These are phyloP conservation scores for Dalbergia oliveri DNA, from an alignment of 306 rosid species.

Conservation along the genomic window DNA sequence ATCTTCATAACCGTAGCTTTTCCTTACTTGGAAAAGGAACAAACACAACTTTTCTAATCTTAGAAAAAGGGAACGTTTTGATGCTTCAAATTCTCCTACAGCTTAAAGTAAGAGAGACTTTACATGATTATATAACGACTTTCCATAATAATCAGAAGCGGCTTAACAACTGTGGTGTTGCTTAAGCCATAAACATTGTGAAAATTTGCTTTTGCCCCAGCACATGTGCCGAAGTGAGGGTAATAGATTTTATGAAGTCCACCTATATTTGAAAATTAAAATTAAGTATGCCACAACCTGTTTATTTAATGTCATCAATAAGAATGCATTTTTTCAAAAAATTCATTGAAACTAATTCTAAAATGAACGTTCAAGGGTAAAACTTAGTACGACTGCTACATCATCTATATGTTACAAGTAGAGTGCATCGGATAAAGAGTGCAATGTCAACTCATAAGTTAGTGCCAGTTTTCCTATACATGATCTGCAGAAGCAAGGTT, in stretches of 20 bases:
- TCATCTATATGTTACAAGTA: neutral
- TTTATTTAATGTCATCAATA: neutral
- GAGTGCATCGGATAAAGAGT: neutral
- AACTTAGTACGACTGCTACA: neutral
- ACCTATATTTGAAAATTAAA: neutral
- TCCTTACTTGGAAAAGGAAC: neutral
- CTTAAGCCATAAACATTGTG: neutral
- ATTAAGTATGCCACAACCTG: neutral
- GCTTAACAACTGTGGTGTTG: neutral
- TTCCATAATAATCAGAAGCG: neutral
- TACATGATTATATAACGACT: neutral
- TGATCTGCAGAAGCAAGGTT: conserved; percentile 4
- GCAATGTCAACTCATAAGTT: neutral
- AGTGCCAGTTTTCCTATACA: neutral
- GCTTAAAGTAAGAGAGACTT: neutral
- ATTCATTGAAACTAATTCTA: too few relatives aligned
- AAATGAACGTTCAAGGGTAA: neutral
- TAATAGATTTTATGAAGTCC: neutral
- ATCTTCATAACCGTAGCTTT: neutral
- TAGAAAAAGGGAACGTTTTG: neutral
- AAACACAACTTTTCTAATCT: neutral
- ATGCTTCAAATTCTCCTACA: neutral
- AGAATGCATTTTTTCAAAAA: neutral
- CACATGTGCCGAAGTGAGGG: neutral
- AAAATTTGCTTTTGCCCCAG: neutral